Conservation (phyloP, 129 eudicot species). For the Helianthus annuus region HanXRQr2.0-SUNRISE NC_035434.2:7615585-7616084, state of each 20-base stretch:
- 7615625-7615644: constrained; percentile 45
- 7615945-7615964: too few species aligned
- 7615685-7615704: background rate
- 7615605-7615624: constrained; percentile 32
- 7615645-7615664: constrained; percentile 44
- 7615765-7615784: background rate
- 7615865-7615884: background rate
- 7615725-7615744: background rate
- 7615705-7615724: background rate
- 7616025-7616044: too few species aligned
- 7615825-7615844: background rate
- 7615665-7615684: constrained; percentile 25
- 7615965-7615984: too few species aligned
- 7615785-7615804: background rate
- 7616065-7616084: too few species aligned
- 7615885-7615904: too few species aligned
- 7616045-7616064: too few species aligned
- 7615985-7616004: too few species aligned
- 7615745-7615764: background rate
- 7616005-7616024: too few species aligned
- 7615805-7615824: background rate
- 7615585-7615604: constrained; percentile 31
- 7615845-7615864: background rate
- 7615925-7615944: too few species aligned
- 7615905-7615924: too few species aligned